phyloP scores from a whole-genome alignment of 1,139 yeast species.

The Candida buenavistaensis region DNA sequence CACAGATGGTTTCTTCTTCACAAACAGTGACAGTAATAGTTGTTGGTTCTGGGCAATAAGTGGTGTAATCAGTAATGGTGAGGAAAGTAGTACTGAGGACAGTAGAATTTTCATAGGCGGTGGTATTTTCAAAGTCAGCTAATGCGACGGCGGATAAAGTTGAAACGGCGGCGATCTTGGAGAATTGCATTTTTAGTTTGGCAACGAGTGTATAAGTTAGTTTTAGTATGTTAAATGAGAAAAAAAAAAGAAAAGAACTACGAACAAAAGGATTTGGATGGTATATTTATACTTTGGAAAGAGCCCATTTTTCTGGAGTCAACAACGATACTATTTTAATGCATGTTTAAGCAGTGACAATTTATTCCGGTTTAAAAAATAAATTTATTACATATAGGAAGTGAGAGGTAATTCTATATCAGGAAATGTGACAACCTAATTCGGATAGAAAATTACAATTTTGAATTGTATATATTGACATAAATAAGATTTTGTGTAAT shows the following conservation, averaged over 20 bases:
- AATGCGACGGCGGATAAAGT: slow-evolving; percentile 35
- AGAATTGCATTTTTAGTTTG: slow-evolving; percentile 34
- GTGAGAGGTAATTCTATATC: too few relatives aligned
- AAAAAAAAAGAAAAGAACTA: slow-evolving; percentile 13
- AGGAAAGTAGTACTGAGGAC: slow-evolving; percentile 34
- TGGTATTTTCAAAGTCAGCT: slow-evolving; percentile 32
- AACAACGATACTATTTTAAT: too few relatives aligned
- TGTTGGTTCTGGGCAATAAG: slow-evolving; percentile 40
- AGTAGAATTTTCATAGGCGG: too few relatives aligned
- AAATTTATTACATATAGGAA: too few relatives aligned
- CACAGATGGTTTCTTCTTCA: slow-evolving; percentile 15
- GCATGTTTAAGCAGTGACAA: too few relatives aligned
- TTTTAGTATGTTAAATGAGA: slow-evolving; percentile 3
- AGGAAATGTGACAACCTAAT: too few relatives aligned
- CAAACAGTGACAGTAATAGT: slow-evolving; percentile 33
- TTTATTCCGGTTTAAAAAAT: too few relatives aligned
- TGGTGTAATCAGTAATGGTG: slow-evolving; percentile 35
- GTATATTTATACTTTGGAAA: too few relatives aligned
- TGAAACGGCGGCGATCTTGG: slow-evolving; percentile 36
- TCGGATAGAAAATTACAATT: too few relatives aligned
- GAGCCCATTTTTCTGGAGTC: too few relatives aligned
- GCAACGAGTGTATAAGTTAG: slow-evolving; percentile 13
- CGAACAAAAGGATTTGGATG: slow-evolving; percentile 2
- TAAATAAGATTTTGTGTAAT: too few relatives aligned
- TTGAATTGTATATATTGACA: too few relatives aligned